These are phyloP conservation scores for Globisporangium spiculum DNA, from an alignment of 352 stramenopile genomes.

Conservation along the genomic window DNA sequence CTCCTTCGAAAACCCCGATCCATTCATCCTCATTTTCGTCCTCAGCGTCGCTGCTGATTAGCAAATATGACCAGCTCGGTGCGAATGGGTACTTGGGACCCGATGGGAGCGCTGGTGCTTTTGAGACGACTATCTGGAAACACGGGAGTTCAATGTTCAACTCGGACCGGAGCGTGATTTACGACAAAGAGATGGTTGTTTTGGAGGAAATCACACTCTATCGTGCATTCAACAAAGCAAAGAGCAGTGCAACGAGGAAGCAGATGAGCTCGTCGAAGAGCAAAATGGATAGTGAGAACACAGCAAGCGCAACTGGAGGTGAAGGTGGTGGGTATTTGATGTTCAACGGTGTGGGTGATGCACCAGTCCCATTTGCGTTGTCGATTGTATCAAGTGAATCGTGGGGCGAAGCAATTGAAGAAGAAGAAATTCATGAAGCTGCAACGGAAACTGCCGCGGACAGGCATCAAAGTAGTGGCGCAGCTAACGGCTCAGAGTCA, in stretches of 20 bases:
- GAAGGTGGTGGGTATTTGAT: slow-evolving; percentile 81
- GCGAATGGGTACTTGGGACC: slow-evolving; percentile 78
- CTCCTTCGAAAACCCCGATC: slow-evolving; percentile 16
- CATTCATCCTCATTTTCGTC: slow-evolving; percentile 4
- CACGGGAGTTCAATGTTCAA: slow-evolving; percentile 83
- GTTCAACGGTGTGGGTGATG: slow-evolving; percentile 84
- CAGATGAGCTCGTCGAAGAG: slow-evolving; percentile 12
- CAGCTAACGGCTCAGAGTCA: neutral
- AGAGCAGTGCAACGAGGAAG: slow-evolving; percentile 26
- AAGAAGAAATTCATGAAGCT: slow-evolving; percentile 2
- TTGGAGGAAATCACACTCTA: slow-evolving; percentile 84
- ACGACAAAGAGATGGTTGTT: slow-evolving; percentile 73
- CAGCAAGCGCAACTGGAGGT: slow-evolving; percentile 35
- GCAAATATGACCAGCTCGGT: slow-evolving; percentile 80
- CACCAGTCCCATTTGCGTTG: slow-evolving; percentile 72
- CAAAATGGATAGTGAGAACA: slow-evolving; percentile 33
- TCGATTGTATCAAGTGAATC: slow-evolving; percentile 48
- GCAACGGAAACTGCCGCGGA: neutral
- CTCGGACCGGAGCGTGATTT: slow-evolving; percentile 71
- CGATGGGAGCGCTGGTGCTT: slow-evolving; percentile 63
- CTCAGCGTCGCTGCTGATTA: slow-evolving; percentile 30
- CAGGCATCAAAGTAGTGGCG: neutral
- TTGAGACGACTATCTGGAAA: slow-evolving; percentile 86
- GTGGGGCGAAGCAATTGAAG: slow-evolving; percentile 14
- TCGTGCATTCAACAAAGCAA: slow-evolving; percentile 68